These are phyloP conservation scores for Leccinellum rugosiceps DNA, from an alignment of 768 basidiomycete genomes.

Conservation along the genomic window DNA sequence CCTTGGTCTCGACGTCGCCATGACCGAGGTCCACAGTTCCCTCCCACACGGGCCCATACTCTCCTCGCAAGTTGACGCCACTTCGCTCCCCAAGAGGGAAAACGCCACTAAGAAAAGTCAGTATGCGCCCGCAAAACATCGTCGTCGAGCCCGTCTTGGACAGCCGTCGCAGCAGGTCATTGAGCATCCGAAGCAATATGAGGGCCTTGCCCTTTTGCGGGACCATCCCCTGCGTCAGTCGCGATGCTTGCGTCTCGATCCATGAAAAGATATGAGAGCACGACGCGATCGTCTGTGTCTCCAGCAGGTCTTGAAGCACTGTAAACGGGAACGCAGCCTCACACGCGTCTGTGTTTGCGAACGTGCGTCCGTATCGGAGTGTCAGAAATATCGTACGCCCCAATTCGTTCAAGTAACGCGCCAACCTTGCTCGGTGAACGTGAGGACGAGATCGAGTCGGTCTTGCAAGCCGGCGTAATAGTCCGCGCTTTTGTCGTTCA, in stretches of 20 bases:
- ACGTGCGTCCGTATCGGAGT: background rate
- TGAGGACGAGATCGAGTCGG: constrained; percentile 69
- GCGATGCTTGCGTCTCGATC: constrained; percentile 70
- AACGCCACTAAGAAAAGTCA: constrained; percentile 81
- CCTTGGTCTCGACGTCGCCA: constrained; percentile 31
- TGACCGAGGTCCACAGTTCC: constrained; percentile 46
- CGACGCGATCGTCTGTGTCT: constrained; percentile 79
- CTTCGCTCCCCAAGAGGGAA: constrained; percentile 88
- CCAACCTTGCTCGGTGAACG: constrained; percentile 75
- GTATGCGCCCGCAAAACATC: constrained; percentile 84
- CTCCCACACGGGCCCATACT: constrained; percentile 80
- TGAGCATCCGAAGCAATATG: constrained; percentile 76
- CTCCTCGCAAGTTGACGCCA: constrained; percentile 88
- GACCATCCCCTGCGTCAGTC: constrained; percentile 74
- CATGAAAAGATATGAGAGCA: constrained; percentile 88
- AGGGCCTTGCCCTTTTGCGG: constrained; percentile 89
- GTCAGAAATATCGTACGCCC: constrained; percentile 1
- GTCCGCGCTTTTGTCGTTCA: constrained; percentile 45
- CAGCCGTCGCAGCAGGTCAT: constrained; percentile 81
- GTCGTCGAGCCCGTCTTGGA: constrained; percentile 85
- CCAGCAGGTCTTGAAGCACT: constrained; percentile 77
- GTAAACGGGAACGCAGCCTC: constrained; percentile 71
- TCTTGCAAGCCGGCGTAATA: constrained; percentile 64
- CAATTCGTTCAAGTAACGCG: constrained; percentile 4
- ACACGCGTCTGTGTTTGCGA: constrained; percentile 58